phyloP scores from a whole-genome alignment of 306 rosid genomes.

The Vigna trinervia region DNA sequence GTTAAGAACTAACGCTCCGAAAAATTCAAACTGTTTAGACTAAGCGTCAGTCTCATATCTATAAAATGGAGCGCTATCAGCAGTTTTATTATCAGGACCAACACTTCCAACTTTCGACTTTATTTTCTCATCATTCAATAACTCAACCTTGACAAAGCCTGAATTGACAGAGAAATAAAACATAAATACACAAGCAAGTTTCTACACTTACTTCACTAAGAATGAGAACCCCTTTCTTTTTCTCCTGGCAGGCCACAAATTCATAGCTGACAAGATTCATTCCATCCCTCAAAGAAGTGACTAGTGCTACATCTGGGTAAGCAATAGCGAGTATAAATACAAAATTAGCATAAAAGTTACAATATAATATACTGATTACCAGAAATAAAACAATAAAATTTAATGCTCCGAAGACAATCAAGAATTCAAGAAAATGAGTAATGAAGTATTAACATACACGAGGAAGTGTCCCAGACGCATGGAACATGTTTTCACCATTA shows the following conservation, averaged over 20 bases:
- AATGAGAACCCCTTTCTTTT: conserved; percentile 85
- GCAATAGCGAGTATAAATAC: conserved; percentile 22
- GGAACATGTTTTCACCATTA: background rate
- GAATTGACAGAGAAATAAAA: conserved; percentile 21
- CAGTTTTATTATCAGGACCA: background rate
- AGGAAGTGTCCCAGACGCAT: conserved; percentile 13
- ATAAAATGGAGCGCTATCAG: background rate
- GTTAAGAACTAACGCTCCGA: conserved; percentile 10
- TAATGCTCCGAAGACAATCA: conserved; percentile 3
- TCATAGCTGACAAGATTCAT: conserved; percentile 99
- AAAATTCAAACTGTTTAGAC: background rate
- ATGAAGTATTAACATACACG: conserved; percentile 13
- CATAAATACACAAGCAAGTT: conserved; percentile 23
- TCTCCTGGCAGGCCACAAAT: conserved; percentile 93
- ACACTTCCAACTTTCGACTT: conserved; percentile 11
- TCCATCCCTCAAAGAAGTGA: conserved; percentile 96
- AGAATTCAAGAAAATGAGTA: conserved; percentile 16
- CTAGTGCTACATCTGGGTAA: conserved; percentile 91
- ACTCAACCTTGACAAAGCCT: conserved; percentile 24
- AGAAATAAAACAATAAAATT: conserved; percentile 24
- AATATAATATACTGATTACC: conserved; percentile 4
- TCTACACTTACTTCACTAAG: conserved; percentile 79
- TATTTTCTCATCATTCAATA: background rate
- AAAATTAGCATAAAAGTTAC: conserved; percentile 30
- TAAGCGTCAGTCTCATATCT: conserved; percentile 10